Conservation (phyloP, 2,329 filamentous ascomycete species). For the Fusarium pseudonygamai region DNA sequence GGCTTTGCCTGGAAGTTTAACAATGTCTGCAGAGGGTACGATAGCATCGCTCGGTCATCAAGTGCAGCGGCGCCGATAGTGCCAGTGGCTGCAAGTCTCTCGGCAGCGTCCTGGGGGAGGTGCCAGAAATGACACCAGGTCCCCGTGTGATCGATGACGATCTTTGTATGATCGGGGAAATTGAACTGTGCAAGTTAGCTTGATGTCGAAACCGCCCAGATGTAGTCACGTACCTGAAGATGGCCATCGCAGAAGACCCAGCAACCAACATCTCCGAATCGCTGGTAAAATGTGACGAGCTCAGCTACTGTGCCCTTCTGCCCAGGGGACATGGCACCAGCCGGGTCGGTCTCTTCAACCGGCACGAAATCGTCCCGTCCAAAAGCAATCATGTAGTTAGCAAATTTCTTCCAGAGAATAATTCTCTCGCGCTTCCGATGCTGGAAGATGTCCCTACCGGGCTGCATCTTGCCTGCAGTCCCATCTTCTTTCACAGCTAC, state of each 20-base stretch:
- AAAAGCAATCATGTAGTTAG: conserved; percentile 78
- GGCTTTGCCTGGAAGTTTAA: conserved; percentile 71
- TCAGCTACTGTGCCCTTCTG: conserved; percentile 56
- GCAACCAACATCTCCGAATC: conserved; percentile 81
- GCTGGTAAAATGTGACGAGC: conserved; percentile 82
- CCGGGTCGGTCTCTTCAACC: conserved; percentile 56
- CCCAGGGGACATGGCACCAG: conserved; percentile 52
- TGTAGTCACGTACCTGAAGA: conserved; percentile 65
- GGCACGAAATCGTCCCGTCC: conserved; percentile 73
- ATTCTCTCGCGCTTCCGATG: conserved; percentile 73
- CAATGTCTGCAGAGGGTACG: conserved; percentile 77
- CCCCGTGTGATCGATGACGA: conserved; percentile 79
- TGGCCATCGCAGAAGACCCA: conserved; percentile 85
- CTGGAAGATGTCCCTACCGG: conserved; percentile 72
- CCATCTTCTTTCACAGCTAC: conserved; percentile 65
- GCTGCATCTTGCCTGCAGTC: conserved; percentile 67
- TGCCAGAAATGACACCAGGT: conserved; percentile 82
- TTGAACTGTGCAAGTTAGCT: conserved; percentile 70
- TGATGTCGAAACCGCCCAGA: not conserved
- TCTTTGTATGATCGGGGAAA: conserved; percentile 88
- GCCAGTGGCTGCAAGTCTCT: conserved; percentile 70
- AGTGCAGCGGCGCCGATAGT: conserved; percentile 76
- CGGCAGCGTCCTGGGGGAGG: conserved; percentile 75
- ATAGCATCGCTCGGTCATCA: conserved; percentile 75
- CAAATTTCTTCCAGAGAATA: conserved; percentile 77